Evolutionary conservation across 108 stramenopile genomes (phyloP).

Genomic region (Fragilaria crotonensis): DNA sequence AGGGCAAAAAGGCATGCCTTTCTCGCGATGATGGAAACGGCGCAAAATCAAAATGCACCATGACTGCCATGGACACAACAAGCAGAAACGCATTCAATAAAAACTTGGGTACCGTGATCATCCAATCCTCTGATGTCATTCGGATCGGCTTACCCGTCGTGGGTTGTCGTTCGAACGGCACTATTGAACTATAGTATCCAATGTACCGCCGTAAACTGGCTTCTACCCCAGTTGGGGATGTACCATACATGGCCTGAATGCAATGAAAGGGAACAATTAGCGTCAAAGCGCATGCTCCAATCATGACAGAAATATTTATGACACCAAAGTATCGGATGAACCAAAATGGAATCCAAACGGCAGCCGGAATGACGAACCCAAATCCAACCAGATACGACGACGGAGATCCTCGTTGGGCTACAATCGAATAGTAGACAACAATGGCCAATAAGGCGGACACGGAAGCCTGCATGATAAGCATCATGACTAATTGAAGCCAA

Average conservation of each 20-base stretch:
- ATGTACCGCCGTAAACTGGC: constrained; percentile 1
- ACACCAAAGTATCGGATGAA: constrained; percentile 5
- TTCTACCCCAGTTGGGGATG: constrained; percentile 10
- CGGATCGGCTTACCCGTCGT: background rate
- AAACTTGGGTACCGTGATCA: background rate
- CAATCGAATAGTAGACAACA: constrained; percentile 15
- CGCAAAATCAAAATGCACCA: constrained; percentile 2
- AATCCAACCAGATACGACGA: constrained; percentile 17
- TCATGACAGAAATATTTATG: constrained; percentile 5
- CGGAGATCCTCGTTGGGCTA: constrained; percentile 8
- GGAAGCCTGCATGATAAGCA: constrained; percentile 1
- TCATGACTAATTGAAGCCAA: constrained; percentile 2
- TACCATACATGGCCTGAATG: constrained; percentile 12
- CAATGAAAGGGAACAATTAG: constrained; percentile 13
- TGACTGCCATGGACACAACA: background rate
- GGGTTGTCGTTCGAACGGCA: constrained; percentile 11
- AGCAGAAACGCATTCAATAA: background rate
- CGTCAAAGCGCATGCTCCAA: constrained; percentile 5
- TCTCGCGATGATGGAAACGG: constrained; percentile 1
- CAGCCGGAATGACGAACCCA: constrained; percentile 14
- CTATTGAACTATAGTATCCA: constrained; percentile 5
- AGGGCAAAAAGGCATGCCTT: background rate
- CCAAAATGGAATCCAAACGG: constrained; percentile 10
- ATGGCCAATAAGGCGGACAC: constrained; percentile 1
- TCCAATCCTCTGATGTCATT: background rate